These are phyloP conservation scores for Miscanthus lutarioriparius DNA, from an alignment of 176 grass and related monocot species.

Conservation along the genomic window DNA sequence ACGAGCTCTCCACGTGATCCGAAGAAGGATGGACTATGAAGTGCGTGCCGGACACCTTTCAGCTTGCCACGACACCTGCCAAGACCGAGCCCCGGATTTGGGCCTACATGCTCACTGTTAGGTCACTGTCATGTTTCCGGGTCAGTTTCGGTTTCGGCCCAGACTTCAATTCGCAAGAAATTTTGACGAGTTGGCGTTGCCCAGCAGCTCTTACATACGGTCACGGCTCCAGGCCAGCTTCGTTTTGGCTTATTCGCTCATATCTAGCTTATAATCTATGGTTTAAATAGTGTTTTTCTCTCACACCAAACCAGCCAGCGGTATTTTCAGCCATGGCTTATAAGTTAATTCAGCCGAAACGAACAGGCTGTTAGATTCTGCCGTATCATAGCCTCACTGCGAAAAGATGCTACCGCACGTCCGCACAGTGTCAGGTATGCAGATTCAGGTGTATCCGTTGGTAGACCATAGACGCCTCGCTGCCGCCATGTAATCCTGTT, in stretches of 20 bases:
- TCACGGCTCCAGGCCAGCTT: too few species aligned
- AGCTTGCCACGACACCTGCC: slow-evolving; percentile 8
- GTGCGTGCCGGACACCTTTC: slow-evolving; percentile 29
- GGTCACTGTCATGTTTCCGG: slow-evolving; percentile 19
- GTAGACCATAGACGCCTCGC: background rate
- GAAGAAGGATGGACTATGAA: background rate
- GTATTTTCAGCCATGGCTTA: too few species aligned
- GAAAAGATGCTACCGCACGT: background rate
- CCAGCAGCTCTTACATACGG: too few species aligned
- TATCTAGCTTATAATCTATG: too few species aligned
- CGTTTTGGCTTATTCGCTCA: too few species aligned
- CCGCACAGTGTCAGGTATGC: background rate
- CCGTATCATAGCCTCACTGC: background rate
- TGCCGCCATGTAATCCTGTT: background rate
- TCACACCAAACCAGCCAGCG: too few species aligned
- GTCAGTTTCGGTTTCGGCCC: background rate
- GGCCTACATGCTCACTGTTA: slow-evolving; percentile 29
- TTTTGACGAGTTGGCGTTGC: background rate
- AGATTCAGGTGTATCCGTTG: background rate
- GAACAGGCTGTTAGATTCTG: background rate
- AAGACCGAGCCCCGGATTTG: slow-evolving; percentile 10
- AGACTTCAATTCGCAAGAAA: background rate
- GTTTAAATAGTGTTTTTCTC: too few species aligned
- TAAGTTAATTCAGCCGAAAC: too few species aligned
- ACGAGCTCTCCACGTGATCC: slow-evolving; percentile 37